Percentiles rank a stretch among this genome's conserved stretches.
Conservation (phyloP, 345 rosid species). For the Eucalyptus cloeziana region DNA sequence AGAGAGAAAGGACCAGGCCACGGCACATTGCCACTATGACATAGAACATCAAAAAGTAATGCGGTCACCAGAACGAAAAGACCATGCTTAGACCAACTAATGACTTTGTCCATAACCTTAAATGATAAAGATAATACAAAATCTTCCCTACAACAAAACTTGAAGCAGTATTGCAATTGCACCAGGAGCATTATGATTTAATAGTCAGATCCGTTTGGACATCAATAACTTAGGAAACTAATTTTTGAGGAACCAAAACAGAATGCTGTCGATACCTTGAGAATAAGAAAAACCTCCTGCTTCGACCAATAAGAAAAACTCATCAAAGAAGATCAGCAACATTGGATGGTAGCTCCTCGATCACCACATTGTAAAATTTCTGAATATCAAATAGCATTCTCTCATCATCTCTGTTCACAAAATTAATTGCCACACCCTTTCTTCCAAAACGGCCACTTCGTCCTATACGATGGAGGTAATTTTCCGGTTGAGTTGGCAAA, state of each 20-base stretch:
- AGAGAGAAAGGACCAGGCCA: neutral
- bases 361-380: slow-evolving; percentile 53
- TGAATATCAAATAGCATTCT: slow-evolving; percentile 44
- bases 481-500: slow-evolving; percentile 41
- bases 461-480: slow-evolving; percentile 44
- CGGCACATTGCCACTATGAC: neutral
- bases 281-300: slow-evolving; percentile 10
- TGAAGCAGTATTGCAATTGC: neutral
- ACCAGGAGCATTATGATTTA: neutral
- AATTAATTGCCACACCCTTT: slow-evolving; percentile 40
- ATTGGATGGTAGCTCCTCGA: slow-evolving; percentile 39
- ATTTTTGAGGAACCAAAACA: neutral
- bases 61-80: neutral
- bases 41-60: neutral
- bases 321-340: slow-evolving; percentile 40
- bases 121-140: neutral
- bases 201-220: slow-evolving; percentile 15
- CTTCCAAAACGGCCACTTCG: slow-evolving; percentile 42
- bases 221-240: slow-evolving; percentile 1
- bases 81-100: neutral
- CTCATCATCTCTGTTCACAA: slow-evolving; percentile 26
- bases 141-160: neutral
- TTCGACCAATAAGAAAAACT: slow-evolving; percentile 18
- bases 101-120: neutral
- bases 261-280: neutral